Evolutionary conservation across 768 basidiomycete species (phyloP).

Genomic region (Tulasnella sp.): DNA sequence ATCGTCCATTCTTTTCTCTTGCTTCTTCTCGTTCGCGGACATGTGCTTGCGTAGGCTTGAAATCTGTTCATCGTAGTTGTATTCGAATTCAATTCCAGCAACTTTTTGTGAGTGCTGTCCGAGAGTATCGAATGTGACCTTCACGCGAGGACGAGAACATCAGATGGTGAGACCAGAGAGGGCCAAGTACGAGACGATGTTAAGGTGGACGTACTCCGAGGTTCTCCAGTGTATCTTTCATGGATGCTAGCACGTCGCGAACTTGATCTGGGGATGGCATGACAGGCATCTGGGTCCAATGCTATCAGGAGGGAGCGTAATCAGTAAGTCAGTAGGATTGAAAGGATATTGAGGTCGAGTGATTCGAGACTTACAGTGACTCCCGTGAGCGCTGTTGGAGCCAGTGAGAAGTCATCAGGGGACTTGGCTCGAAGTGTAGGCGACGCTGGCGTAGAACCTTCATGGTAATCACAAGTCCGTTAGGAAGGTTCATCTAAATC

Average conservation of each 20-base stretch:
- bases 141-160: background rate
- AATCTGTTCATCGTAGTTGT: slow-evolving; percentile 31
- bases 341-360: background rate
- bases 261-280: slow-evolving; percentile 18
- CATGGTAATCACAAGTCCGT: too few species aligned
- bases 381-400: background rate
- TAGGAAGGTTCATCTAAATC: too few species aligned
- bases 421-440: too few species aligned
- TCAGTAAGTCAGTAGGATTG: too few species aligned
- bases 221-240: slow-evolving; percentile 27
- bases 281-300: slow-evolving; percentile 16
- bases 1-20: slow-evolving; percentile 36
- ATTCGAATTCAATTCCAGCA: slow-evolving; percentile 31
- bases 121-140: slow-evolving; percentile 38
- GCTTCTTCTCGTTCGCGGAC: slow-evolving; percentile 33
- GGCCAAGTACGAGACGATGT: background rate
- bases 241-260: slow-evolving; percentile 23
- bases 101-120: slow-evolving; percentile 36
- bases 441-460: too few species aligned
- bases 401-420: background rate
- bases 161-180: background rate
- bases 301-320: too few species aligned
- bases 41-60: slow-evolving; percentile 37
- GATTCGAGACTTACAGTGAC: background rate
- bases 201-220: slow-evolving; percentile 29